Conservation (phyloP, 768 basidiomycete genomes). For the Mycena chlorophos region DNA sequence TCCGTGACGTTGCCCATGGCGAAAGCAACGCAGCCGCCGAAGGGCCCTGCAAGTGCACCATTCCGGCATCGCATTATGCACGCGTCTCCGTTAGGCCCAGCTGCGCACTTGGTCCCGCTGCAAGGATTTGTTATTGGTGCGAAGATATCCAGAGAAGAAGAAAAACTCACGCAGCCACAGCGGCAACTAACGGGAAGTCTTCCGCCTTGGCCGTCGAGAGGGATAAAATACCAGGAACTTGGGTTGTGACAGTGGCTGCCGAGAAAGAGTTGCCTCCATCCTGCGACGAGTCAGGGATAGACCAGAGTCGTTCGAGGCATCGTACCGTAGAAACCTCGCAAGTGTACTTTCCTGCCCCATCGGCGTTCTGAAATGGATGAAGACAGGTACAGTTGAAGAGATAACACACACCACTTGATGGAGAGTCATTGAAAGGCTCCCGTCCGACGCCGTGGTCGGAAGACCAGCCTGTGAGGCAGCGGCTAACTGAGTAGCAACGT, state of each 20-base stretch:
- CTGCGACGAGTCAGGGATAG: neutral
- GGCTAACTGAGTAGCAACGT: conserved; percentile 13
- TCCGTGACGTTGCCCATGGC: neutral
- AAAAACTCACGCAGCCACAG: conserved; percentile 17
- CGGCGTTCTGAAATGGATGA: too few species aligned
- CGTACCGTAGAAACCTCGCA: conserved; percentile 15
- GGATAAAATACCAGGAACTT: conserved; percentile 15
- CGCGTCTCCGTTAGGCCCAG: conserved; percentile 18
- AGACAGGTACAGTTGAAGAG: too few species aligned
- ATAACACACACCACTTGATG: too few species aligned
- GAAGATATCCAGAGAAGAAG: neutral
- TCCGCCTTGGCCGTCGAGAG: conserved; percentile 11
- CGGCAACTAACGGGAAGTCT: conserved; percentile 14
- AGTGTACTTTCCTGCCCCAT: conserved; percentile 19
- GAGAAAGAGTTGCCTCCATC: conserved; percentile 19
- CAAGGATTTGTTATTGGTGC: neutral
- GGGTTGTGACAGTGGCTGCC: conserved; percentile 14
- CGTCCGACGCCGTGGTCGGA: conserved; percentile 17
- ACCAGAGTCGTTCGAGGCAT: neutral
- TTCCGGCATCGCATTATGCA: conserved; percentile 22
- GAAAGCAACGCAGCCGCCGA: conserved; percentile 18
- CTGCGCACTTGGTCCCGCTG: conserved; percentile 18
- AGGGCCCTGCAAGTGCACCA: conserved; percentile 13
- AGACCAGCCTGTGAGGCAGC: conserved; percentile 19
- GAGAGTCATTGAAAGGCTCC: conserved; percentile 18